Percentiles rank a stretch among this genome's conserved stretches.
Conservation (phyloP, 2,329 filamentous ascomycete species). For the Cadophora sp. region DNA sequence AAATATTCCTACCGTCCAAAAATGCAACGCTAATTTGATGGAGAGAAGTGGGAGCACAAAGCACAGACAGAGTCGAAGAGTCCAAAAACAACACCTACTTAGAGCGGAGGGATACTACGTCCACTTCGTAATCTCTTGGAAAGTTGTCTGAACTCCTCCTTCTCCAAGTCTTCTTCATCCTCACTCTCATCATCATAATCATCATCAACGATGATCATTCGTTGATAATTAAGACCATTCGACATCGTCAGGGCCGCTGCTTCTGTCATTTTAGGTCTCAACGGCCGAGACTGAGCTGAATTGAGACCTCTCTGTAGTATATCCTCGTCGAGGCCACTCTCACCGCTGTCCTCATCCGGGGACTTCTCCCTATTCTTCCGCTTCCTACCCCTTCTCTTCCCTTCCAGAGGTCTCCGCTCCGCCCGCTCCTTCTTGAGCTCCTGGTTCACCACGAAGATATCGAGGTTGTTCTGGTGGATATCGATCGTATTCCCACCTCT, state of each 20-base stretch:
- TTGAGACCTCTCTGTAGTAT: conserved; percentile 16
- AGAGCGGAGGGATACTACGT: background rate
- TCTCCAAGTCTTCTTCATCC: background rate
- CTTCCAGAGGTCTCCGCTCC: background rate
- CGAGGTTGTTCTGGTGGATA: conserved; percentile 41
- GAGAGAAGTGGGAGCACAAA: background rate
- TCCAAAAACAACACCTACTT: background rate
- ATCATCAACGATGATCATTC: too few species aligned
- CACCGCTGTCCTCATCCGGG: conserved; percentile 16
- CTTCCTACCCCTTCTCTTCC: conserved; percentile 2
- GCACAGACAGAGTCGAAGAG: background rate
- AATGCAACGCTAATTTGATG: too few species aligned
- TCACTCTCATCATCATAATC: background rate
- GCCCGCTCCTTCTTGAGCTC: conserved; percentile 10
- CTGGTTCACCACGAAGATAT: conserved; percentile 33
- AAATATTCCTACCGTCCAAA: too few species aligned
- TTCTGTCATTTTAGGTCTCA: background rate
- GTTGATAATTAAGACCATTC: background rate
- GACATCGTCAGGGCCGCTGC: background rate
- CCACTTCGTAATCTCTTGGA: background rate
- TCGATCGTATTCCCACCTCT: conserved; percentile 42
- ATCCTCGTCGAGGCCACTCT: conserved; percentile 26
- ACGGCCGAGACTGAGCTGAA: background rate
- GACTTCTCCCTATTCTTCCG: conserved; percentile 5
- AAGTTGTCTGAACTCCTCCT: background rate